These are phyloP conservation scores for Penicillium brasilianum DNA, from an alignment of 2,329 filamentous ascomycete genomes.

Conservation along the genomic window DNA sequence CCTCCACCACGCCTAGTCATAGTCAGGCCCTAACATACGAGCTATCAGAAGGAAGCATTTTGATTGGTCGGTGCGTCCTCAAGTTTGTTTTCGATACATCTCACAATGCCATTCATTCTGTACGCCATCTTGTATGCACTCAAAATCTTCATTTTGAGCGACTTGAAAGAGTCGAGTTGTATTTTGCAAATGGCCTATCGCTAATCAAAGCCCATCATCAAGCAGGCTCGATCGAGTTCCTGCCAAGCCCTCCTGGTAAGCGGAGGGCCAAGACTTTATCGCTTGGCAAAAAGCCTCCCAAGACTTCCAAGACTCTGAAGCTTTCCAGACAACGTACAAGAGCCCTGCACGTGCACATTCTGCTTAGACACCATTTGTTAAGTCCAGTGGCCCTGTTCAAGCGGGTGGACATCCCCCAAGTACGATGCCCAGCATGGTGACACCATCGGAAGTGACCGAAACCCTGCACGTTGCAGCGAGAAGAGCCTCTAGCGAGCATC, in stretches of 20 bases:
- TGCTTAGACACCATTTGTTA: slow-evolving; percentile 8
- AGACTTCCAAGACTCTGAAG: slow-evolving; percentile 10
- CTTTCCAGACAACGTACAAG: slow-evolving; percentile 9
- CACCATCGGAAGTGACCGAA: neutral
- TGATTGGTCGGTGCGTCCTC: neutral
- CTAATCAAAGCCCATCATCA: neutral
- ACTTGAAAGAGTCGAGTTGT: neutral
- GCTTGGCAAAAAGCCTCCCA: slow-evolving; percentile 8
- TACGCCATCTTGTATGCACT: neutral
- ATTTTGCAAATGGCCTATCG: neutral
- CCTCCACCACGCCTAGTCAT: too few relatives aligned
- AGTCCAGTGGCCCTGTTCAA: too few relatives aligned
- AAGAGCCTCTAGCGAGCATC: neutral
- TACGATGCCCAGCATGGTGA: slow-evolving; percentile 2
- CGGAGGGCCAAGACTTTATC: slow-evolving; percentile 2
- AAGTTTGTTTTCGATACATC: neutral
- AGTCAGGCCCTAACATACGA: too few relatives aligned
- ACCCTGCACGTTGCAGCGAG: neutral
- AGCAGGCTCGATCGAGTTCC: neutral
- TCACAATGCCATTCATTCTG: neutral
- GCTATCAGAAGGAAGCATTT: neutral
- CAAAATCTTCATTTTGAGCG: neutral
- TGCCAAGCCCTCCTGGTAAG: slow-evolving; percentile 2
- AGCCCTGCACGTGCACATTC: slow-evolving; percentile 14
- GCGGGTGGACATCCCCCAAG: neutral